Base-by-base conservation (phyloP, 441 rosid genomes). In the Arabidopsis lyrata region DNA sequence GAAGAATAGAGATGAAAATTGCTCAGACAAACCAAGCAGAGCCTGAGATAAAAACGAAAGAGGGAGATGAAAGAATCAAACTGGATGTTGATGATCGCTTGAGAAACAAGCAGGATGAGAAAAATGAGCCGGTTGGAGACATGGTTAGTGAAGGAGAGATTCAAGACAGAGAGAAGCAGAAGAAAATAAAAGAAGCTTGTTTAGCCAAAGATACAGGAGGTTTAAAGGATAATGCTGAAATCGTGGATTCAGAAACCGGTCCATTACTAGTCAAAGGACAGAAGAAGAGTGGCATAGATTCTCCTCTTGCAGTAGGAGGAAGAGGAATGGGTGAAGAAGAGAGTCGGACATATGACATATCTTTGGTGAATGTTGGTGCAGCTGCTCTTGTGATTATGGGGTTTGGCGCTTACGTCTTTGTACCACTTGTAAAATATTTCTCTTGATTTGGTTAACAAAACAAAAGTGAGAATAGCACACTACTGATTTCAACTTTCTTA, bases 381-480 rank as follows among this genome's bases (percentile, higher is more conserved):
- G 83, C 87, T 34, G 68, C 68, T 8, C 66, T 84, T 35, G 77
- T 80, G 15, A 61, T 82, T 13, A 32, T 82, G 78, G 85, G 20
- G n/a, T 57, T 82, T 70, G 83, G 79, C 22, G 82, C 72, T 44
- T 67, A 60, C 44, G 57, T 47, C 49, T 62, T 75, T 10, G 64
- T 72, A 53, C 81, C 73, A 36, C 53, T 77, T 52, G 31, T 72
- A 49, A 77, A 77, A 18, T 29, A 59, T 44, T 72, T 77, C 45
- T 64, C 35, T 9, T 70, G 35, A 76, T 64, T 62, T 59, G 9
- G 58, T 29, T 36, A 35, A 44, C 22, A 75, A 53, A 62, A 66
- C 41, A 59, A 58, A 66, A 54, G 45, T 20, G 10, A 20, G 0
- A n/a, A 24, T 5, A 14, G 7, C 7, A n/a, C 44, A 22, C 24